Base-by-base conservation (phyloP, 2,329 filamentous ascomycete species). In the Fusarium coffeatum region DNA sequence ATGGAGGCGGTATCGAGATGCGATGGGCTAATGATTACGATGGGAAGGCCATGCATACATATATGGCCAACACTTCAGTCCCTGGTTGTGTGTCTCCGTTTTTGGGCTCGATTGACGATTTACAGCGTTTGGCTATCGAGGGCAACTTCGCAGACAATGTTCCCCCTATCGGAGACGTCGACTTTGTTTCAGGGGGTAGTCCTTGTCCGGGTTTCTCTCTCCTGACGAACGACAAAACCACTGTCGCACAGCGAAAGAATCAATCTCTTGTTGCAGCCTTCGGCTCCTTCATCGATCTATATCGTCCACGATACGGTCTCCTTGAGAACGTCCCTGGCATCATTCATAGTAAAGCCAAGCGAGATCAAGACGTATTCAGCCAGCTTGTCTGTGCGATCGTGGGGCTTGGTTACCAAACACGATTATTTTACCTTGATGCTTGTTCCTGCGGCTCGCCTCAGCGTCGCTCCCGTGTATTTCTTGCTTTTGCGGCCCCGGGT, bases 191-290 rank as follows among this genome's bases (percentile, higher is more conserved):
- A 3, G 93, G 87, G 2, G 93, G 93, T 0, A 92, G 88, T 54
- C 93, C 93, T 0, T 97, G 93, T 69, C 92, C 90, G 18, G 93
- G 91, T 0, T 96, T 93, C 73, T 94, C 92, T 0, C 56, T 70
- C 0, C 77, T 93, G 2, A 94, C 94, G 8, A 71, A 71, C 0
- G 78, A 90, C 71, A 89, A 85, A 72, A 80, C 83, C 0, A 90
- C 86, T 3, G 75, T 82, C 0, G 56, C 81, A 6, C 90, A 92
- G 11, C 79, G 89, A 8, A 88, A 88, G 62, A 93, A 96, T 74
- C 91, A 91, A 34, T 94, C 92, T 0, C 86, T 96, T 30, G 87
- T 96, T 0, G 92, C 92, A 0, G 92, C 92, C 0, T 93, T 95
- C 40, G 90, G 89, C 1, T 89, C 92, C 0, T 93, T 87, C 63